Base-by-base conservation (phyloP, 2,329 filamentous ascomycete genomes). In the Alternaria sp. region DNA sequence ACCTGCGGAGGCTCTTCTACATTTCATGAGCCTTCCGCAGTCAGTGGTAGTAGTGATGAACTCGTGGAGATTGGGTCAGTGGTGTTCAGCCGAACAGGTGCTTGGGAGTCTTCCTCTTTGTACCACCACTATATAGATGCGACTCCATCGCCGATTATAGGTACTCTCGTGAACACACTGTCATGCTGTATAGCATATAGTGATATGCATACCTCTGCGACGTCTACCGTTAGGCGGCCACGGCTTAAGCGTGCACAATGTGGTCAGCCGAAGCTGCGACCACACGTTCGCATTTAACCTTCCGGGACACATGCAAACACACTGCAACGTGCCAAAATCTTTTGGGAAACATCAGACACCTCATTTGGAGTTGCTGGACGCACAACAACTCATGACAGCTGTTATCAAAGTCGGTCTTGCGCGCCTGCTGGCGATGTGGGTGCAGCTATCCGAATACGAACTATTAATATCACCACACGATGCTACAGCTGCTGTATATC, bases 321-420 rank as follows among this genome's bases (percentile, higher is more conserved):
- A 28, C 28, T 56, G 52, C 36, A 46, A 49, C 40, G 23, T 30
- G 56, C 32, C 26, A 17, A 11, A 46, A 30, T n/a, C 45, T 19
- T 21, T 23, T 52, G 25, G 17, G 57, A 54, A 54, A 36, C 46
- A 15, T 17, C 32, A 15, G 52, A 19, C 30, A 26, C 25, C 26
- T 47, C 28, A 40, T 50, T 17, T 19, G 43, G 28, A 6, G 40
- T 26, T 46, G 60, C 21, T 36, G 36, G 57, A 36, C 26, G 57
- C 21, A 51, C 57, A 56, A 51, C 28, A 54, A 52, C 26, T 44
- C 30, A 45, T 57, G 59, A 54, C 52, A 47, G 58, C 55, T 55
- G 44, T 30, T 30, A 40, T 21, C 17, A 21, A 46, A 17, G 44
- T 44, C 28, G 30, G 28, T 32, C 43, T 19, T 40, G 28, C 45